Evolutionary conservation across 75 land plant genomes (phyloP), one percentile per base, ranked within the genome.

Genomic region (Pinus albicaulis): DNA sequence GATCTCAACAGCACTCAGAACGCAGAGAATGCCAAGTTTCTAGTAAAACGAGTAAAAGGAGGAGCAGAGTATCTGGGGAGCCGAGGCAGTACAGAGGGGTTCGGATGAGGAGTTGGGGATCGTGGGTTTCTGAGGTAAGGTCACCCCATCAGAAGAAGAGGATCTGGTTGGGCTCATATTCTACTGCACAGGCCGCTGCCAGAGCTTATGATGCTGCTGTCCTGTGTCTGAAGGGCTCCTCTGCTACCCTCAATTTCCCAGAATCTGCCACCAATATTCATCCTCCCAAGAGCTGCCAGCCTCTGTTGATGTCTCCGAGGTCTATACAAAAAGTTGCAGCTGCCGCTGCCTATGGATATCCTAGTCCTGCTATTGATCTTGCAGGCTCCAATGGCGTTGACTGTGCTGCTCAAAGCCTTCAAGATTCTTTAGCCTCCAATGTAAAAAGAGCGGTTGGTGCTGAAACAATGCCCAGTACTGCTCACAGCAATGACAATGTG

Each of bases 101-200:
- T 48, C 76, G 95, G 56, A 86, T 89, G 87, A 79, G 95, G 73
- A 91, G 91, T 76, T 93, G 95, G 95, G 95, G 95, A 4, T 89
- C 88, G 34, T 93, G 93, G 93, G 95, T 93, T 14, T 88, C 93
- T 11, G 95, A 93, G 70, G 89, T 93, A 20, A 81, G 95, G 59
- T 87, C 88, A 1, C 95, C 95, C 52, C 80, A 48, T 66, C 90
- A 91, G 69, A 93, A 93, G 66, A 86, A 90, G 3, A 82, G 95
- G 19, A 93, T 93, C 17, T 93, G 95, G 95, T 55, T 93, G 20
- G 95, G 95, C 22, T 93, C 95, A 5, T 93, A 91, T 58, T 82
- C 93, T 5, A 93, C 95, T 8, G 80, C 95, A 0, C 93, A 93
- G 57, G 90, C 92, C 5, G 95, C 95, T 13, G 95, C 95, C 41